Evolutionary conservation across 768 basidiomycete genomes (phyloP).

Genomic region (Podaxis carcinomalis): DNA sequence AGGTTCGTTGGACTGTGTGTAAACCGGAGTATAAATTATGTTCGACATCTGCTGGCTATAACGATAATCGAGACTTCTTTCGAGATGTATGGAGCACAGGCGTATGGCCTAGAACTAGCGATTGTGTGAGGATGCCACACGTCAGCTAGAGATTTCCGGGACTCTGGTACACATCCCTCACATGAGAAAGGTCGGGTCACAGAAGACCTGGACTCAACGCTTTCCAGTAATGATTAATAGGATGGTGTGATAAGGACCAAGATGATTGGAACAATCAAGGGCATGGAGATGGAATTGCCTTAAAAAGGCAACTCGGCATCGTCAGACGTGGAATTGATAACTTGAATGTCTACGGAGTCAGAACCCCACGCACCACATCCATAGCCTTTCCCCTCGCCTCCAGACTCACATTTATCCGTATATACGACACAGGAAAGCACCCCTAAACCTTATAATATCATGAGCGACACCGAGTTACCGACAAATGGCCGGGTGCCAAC

Average conservation of each 20-base stretch:
- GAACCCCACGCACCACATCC: background rate
- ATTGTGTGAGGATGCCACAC: background rate
- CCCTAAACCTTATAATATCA: slow-evolving; percentile 8
- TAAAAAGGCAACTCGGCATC: slow-evolving; percentile 7
- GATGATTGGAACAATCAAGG: background rate
- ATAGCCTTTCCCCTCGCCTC: background rate
- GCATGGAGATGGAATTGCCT: background rate
- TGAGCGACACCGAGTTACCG: slow-evolving; percentile 17
- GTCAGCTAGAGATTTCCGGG: background rate
- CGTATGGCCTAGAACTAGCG: background rate
- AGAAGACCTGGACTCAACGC: background rate
- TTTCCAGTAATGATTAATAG: background rate
- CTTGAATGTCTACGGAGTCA: background rate
- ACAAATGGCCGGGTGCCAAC: slow-evolving; percentile 46
- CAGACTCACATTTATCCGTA: background rate
- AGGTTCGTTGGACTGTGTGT: background rate
- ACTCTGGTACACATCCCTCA: background rate
- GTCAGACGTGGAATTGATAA: slow-evolving; percentile 9
- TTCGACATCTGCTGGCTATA: background rate
- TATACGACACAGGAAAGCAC: background rate
- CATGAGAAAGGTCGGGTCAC: background rate
- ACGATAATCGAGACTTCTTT: background rate
- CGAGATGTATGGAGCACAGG: too few species aligned
- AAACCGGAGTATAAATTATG: background rate
- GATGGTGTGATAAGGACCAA: background rate